Conservation (phyloP, 169 alveolate species). For the Plasmodium sp. region DNA sequence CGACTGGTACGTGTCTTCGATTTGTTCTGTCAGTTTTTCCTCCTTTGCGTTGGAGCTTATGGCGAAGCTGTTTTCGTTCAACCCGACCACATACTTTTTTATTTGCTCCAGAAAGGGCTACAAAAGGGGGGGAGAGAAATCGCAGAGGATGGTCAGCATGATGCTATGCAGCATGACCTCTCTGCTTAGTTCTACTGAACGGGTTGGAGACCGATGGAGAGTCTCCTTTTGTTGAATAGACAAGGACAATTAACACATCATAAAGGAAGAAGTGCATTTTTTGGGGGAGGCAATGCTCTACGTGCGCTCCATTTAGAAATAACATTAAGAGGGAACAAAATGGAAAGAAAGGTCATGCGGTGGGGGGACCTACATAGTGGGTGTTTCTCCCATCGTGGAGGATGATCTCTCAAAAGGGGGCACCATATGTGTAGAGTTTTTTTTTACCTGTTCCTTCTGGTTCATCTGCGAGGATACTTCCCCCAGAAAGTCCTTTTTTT, state of each 20-base stretch:
- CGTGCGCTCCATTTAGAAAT: neutral
- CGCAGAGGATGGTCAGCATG: neutral
- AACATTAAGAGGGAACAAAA: neutral
- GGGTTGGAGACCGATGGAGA: neutral
- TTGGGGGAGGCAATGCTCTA: neutral
- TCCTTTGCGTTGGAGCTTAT: neutral
- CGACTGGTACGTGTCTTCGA: neutral
- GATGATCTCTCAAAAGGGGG: neutral
- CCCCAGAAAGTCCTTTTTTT: conserved; percentile 16
- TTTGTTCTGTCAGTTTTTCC: neutral
- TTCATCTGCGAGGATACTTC: conserved; percentile 2
- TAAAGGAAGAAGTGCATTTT: neutral
- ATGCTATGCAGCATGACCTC: neutral
- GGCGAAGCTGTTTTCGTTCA: neutral
- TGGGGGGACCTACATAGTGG: neutral
- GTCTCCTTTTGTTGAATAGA: neutral
- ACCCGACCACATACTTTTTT: conserved; percentile 18
- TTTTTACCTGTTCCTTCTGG: conserved; percentile 27
- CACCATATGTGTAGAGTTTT: neutral
- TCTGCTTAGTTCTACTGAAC: neutral
- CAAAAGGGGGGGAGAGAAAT: neutral
- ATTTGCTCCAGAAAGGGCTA: conserved; percentile 47
- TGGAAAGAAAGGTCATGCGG: neutral
- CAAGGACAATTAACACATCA: neutral
- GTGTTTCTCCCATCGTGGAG: neutral